A percentile compares a stretch with the other conserved stretches of the same genome.
phyloP scores from a whole-genome alignment of 345 rosid species.

The Gossypium arboreum region DNA sequence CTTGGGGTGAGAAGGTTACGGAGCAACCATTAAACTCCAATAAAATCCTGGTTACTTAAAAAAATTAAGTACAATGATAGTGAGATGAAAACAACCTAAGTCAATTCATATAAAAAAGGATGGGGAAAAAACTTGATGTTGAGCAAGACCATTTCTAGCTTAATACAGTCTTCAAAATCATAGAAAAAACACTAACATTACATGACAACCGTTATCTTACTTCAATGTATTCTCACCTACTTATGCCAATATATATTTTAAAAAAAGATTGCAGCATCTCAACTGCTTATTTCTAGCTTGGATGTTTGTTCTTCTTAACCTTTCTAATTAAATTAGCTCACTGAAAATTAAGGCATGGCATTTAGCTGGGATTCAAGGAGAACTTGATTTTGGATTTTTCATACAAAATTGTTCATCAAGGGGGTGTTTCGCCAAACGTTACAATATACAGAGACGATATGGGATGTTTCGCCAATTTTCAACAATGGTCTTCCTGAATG shows the following conservation, averaged over 20 bases:
- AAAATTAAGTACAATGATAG: background rate
- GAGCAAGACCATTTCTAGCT: background rate
- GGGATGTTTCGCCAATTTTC: background rate
- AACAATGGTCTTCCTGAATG: background rate
- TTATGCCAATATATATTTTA: background rate
- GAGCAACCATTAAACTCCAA: background rate
- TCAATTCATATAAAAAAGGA: background rate
- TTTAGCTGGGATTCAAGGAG: background rate
- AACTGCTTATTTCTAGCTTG: background rate
- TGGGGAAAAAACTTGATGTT: background rate
- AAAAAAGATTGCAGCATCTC: too few species aligned
- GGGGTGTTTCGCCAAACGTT: fast-evolving
- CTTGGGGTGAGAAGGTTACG: too few species aligned
- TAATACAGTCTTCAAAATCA: background rate
- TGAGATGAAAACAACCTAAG: background rate
- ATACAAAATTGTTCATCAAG: background rate
- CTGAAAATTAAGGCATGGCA: background rate
- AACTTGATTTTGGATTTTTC: background rate
- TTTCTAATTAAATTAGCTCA: background rate
- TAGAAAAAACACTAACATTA: background rate
- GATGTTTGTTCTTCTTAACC: background rate
- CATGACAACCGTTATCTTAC: background rate
- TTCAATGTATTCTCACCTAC: background rate
- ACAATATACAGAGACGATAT: fast-evolving
- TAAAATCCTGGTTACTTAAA: background rate